Evolutionary conservation across 1,139 yeast genomes (phyloP), one percentile per base, ranked within the genome.

Genomic region (Saccharomycopsis phalli): DNA sequence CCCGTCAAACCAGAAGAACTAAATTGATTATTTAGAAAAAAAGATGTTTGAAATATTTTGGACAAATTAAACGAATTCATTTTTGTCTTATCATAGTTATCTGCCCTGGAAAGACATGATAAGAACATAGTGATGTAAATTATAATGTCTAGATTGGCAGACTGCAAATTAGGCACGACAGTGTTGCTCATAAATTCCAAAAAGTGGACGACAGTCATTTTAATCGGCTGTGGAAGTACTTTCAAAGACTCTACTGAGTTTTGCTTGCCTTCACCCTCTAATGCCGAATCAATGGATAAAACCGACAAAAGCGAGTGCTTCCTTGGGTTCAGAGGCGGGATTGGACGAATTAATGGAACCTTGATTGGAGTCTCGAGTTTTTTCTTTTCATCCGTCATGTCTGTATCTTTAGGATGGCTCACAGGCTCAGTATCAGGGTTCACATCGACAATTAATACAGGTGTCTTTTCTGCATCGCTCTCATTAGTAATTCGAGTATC

Each of bases 41-140:
- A 44, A n/a, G 33, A 19, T 5, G 43, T 37, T 29, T 44, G 47
- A 21, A 44, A 44, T 27, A 44, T 38, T 21, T 44, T 44, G 3
- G 43, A 39, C 18, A 44, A 28, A 26, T 42, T 44, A 31, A 44
- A 44, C n/a, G 45, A 41, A 22, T 43, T 42, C 47, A 44, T 44
- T 31, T 36, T 41, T 8, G 46, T 44, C 28, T 40, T 41, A 19
- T 42, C 44, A 19, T 21, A 36, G 35, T 42, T 42, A 23, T 26
- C 37, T 19, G 21, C 30, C 18, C 22, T 14, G n/a, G 44, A 36
- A 10, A 43, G 27, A 13, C 14, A 14, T 6, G 39, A 32, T n/a
- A 43, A 28, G 25, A 40, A 43, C 23, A 25, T 25, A n/a, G 40
- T 21, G 7, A 43, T 37, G 22, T 25, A 39, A 10, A 43, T 25